Evolutionary conservation across 805 yeast genomes (phyloP).

Genomic region (Starmerella tilneyi): DNA sequence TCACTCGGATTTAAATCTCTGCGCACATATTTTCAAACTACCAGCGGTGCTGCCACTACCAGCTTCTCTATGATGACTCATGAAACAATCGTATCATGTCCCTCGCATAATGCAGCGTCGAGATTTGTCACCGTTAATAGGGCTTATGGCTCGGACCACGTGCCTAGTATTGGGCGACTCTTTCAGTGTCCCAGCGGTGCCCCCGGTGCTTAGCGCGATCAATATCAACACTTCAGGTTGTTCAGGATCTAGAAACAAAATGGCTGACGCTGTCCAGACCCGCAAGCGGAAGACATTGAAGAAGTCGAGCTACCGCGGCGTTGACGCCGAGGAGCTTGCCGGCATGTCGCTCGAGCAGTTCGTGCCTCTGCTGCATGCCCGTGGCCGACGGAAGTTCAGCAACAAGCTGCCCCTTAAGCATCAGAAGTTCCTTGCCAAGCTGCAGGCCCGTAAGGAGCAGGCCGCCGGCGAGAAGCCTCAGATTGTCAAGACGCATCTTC

Average conservation of each 20-base stretch:
- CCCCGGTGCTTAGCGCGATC: slow-evolving; percentile 6
- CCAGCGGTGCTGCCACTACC: neutral
- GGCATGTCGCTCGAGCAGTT: slow-evolving; percentile 94
- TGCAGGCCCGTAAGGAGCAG: slow-evolving; percentile 84
- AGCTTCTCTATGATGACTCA: too few species aligned
- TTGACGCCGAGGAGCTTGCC: slow-evolving; percentile 86
- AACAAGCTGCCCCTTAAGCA: slow-evolving; percentile 95
- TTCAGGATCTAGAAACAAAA: slow-evolving; percentile 15
- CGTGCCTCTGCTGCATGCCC: slow-evolving; percentile 91
- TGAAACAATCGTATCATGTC: too few species aligned
- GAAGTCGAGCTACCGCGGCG: slow-evolving; percentile 98
- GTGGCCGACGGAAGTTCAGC: slow-evolving; percentile 99
- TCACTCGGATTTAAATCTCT: too few species aligned
- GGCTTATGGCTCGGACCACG: slow-evolving; percentile 7
- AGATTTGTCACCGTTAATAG: too few species aligned
- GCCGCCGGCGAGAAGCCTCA: slow-evolving; percentile 85
- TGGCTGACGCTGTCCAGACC: slow-evolving; percentile 30
- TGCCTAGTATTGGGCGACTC: neutral
- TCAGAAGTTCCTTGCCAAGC: slow-evolving; percentile 91
- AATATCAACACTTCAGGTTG: slow-evolving; percentile 7
- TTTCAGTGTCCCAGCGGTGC: slow-evolving; percentile 9
- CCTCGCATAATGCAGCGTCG: too few species aligned
- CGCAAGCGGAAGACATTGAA: slow-evolving; percentile 70
- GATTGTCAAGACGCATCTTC: slow-evolving; percentile 95
- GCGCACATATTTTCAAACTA: too few species aligned